Base-by-base conservation (phyloP, 352 stramenopile genomes). In the Phytophthora boehmeriae region DNA sequence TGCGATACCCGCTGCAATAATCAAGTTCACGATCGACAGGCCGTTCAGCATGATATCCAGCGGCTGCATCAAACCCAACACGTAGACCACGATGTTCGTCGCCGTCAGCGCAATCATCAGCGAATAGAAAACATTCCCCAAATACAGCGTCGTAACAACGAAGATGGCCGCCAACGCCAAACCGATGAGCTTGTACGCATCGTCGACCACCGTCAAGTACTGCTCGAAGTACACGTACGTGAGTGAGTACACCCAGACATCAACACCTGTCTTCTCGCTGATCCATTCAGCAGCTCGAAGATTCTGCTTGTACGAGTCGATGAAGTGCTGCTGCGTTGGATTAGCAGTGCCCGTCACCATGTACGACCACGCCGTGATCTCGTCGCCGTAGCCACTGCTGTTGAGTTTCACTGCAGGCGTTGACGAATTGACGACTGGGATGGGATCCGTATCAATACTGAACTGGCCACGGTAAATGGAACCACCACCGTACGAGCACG, bases 21-120 rank as follows among this genome's bases (percentile, higher is more conserved):
- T 83, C 32, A 96, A 48, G 62, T 96, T 96, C 30, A 93, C 88
- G 44, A 96, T 84, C 38, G 81, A 92, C 16, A 96, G 79, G 45
- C 84, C 88, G 57, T 96, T 96, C 9, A 96, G 60, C 63, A 86
- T 65, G 28, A 89, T 88, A 50, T 81, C 75, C 22, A 85, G 64
- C 16, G 80, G 73, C 58, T 75, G 67, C 80, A 89, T 88, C 54
- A 88, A 39, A 17, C 80, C 80, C 35, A 79, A 51, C 44, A 89
- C 77, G 5, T 75, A 74, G 25, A 86, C 59, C 27, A 85, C 77
- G 27, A 89, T 59, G 57, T 88, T 86, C 28, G 70, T 67, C 17
- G 75, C 78, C 34, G 65, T 76, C n/a, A 82, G 30, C 17, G 73
- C 59, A 16, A 89, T 73, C 17, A 73, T 27, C 13, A 88, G 59